Base-by-base conservation (phyloP, 345 rosid species). In the Corchorus olitorius region DNA sequence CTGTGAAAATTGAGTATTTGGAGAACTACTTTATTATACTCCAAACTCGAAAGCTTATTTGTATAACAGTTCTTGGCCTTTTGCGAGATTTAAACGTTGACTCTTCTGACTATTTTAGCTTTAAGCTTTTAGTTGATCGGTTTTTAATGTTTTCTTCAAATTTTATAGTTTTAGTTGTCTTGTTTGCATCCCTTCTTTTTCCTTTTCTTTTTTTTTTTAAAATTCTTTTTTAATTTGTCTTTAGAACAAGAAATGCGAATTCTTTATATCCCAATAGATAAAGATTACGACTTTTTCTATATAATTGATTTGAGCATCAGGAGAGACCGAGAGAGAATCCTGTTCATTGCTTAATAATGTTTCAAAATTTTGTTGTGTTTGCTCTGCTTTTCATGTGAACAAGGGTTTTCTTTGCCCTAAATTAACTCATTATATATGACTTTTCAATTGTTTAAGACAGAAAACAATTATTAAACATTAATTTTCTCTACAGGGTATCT, bases 401-500 rank as follows among this genome's bases (percentile, higher is more conserved):
- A 55, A 54, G 17, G 34, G 17, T 33, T 6, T 49, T 50, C 22
- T 50, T 69, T 13, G 33, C 34, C 54, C 1, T 48, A n/a, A 1
- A 14, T 45, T 69, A 49, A n/a, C 48, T 43, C 43, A 4, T 69
- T 48, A 48, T n/a, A 22, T 33, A 15, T 34, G 14, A 1, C 7
- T 60, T 60, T 60, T 1, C 20, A 20, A 19, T 8, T 56, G 4
- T 56, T 56, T 56, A 56, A 56, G 13, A 33, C 13, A 14, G 54
- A 50, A 50, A 50, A 19, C 34, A 59, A 12, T 22, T 43, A 11
- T 22, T 73, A 46, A 59, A 72, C 70, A 68, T 50, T 72, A 72
- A 56, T 16, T 6, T 50, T 33, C 72, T 70, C 61, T 83, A 75
- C 89, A 92, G 98, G 98, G 97, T 92, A 71, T 95, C 98, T 12